Evolutionary conservation across 148 eudicot genomes (phyloP), one percentile per base, ranked within the genome.

Genomic region (Euryodendron excelsum): DNA sequence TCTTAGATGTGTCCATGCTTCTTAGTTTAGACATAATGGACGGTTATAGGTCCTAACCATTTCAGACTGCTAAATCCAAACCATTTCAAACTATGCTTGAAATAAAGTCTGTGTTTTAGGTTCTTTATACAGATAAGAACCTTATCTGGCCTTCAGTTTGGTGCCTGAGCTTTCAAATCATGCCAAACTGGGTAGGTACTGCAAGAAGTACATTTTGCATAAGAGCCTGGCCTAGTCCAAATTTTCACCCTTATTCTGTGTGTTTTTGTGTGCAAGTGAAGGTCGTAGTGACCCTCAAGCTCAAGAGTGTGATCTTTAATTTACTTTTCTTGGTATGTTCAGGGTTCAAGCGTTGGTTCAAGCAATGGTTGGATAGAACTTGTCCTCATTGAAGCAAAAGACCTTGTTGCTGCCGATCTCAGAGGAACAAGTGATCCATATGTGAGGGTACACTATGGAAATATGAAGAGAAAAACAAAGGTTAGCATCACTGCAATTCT

Each of bases 371-470:
- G 83, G 97, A 84, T 96, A 47, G 99, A 96, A 81, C 89, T 96
- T 37, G 85, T 84, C 81, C 83, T 96, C 30, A 76, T 96, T 48
- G 99, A 96, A 76, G 99, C 88, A 15, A 89, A 77, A 85, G 98
- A 96, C 84, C 97, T 96, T 71, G 80, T 96, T 77, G 99, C 93
- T 82, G 99, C 99, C 60, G 99, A 96, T 79, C 83, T 96, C 69
- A 85, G 97, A 78, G 99, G 99, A 77, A 91, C 99, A 37, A 96
- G 99, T 82, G 99, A 96, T 86, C 99, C 99, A 21, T 96, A 88
- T 84, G 97, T 96, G 61, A 89, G 87, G 78, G 84, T 96, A 81
- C 95, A 93, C 31, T 96, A 96, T 77, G 99, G 99, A 75, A 87
- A 81, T 76, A 77, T 85, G 74, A 96, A 82, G 89, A 90, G 89